Conservation (phyloP, 805 yeast genomes). For the Cyberlindnera mrakii region DNA sequence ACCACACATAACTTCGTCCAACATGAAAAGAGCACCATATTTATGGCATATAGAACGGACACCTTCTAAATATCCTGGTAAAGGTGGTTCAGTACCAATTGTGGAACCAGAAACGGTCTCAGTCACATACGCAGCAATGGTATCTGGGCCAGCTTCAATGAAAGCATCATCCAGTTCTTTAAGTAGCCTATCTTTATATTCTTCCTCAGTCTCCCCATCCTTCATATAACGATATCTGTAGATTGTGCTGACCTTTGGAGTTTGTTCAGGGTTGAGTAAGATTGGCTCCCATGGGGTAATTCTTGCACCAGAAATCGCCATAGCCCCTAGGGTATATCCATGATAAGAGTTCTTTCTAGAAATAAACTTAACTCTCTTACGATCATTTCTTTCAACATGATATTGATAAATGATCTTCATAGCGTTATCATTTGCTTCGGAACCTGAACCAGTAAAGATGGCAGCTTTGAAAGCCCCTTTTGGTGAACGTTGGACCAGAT, state of each 20-base stretch:
- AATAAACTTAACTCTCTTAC: conserved; percentile 36
- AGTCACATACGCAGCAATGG: conserved; percentile 36
- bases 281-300: background rate
- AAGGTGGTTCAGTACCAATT: conserved; percentile 35
- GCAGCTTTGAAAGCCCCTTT: conserved; percentile 36
- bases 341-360: conserved; percentile 41
- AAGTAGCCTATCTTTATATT: conserved; percentile 33
- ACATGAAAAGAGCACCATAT: conserved; percentile 42
- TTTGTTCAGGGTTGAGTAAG: conserved; percentile 4
- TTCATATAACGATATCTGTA: conserved; percentile 26
- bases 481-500: conserved; percentile 38
- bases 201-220: conserved; percentile 31
- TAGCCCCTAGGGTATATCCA: conserved; percentile 42
- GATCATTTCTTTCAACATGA: conserved; percentile 36
- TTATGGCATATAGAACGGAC: conserved; percentile 41
- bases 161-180: conserved; percentile 37
- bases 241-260: conserved; percentile 22
- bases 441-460: conserved; percentile 50
- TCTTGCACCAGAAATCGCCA: conserved; percentile 31
- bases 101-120: conserved; percentile 46
- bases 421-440: conserved; percentile 66
- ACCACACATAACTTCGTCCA: conserved; percentile 55
- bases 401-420: conserved; percentile 49
- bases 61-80: conserved; percentile 41
- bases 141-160: conserved; percentile 35